Evolutionary conservation across 2,329 filamentous ascomycete species (phyloP), one percentile per base, ranked within the genome.

Genomic region (Colletotrichum incanum): DNA sequence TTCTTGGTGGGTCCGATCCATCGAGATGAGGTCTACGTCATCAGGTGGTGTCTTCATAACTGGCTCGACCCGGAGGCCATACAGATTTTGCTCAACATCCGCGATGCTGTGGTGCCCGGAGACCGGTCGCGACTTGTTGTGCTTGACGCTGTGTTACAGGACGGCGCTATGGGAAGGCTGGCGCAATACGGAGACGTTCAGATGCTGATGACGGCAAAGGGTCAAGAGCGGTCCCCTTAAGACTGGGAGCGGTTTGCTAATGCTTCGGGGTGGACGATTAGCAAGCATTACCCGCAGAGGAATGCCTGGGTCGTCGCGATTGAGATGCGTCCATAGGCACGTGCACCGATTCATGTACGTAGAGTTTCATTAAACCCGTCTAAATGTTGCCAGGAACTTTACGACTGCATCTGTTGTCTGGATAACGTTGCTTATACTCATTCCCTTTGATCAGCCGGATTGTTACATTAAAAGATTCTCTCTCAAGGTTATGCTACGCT

Each of bases 21-120:
- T 3, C 37, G 37, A 39, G 81, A 58, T 39, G 76, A 80, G 11
- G 72, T 77, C 2, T 80, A 80, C 68, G 76, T 74, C 2, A 79
- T 80, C 76, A 85, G 84, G 65, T 85, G 83, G 83, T 80, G 77
- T 54, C 77, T 85, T 18, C 84, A 85, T 64, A 78, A 85, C 74
- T 85, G 83, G 83, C 72, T 74, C 1, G 83, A 84, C 64, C 74
- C 75, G 0, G 67, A 82, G 7, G 78, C 77, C 1, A 28, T 74
- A 3, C 70, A 28, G 8, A 82, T 85, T 55, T 75, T 76, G 2
- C 39, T 11, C 3, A 77, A 74, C 16, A 75, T 79, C 41, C 79
- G 82, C 6, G 72, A 71, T 16, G 77, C 79, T 12, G 81, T 85
- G 23, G 73, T 74, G 3, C 47, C 37, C 3, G 71, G 73, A 0